Evolutionary conservation across 768 basidiomycete genomes (phyloP).

Genomic region (Leccinellum rugosiceps): DNA sequence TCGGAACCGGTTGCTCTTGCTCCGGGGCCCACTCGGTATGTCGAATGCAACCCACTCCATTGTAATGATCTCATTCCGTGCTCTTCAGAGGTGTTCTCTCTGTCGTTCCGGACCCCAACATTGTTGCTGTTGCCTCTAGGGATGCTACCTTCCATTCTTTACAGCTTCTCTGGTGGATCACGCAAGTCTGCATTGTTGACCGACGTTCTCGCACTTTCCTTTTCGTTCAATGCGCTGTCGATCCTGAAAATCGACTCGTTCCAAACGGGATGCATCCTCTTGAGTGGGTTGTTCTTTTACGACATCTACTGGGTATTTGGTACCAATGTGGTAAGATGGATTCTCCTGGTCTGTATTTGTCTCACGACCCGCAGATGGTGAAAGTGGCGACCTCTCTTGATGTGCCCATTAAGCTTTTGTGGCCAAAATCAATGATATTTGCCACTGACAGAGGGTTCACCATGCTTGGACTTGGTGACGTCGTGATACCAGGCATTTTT

Average conservation of each 20-base stretch:
- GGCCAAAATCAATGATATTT: slow-evolving; percentile 65
- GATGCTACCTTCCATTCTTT: slow-evolving; percentile 61
- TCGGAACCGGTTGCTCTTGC: slow-evolving; percentile 40
- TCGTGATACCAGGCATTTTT: slow-evolving; percentile 67
- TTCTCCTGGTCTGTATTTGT: not conserved
- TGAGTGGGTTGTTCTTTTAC: slow-evolving; percentile 86
- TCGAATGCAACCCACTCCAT: slow-evolving; percentile 7
- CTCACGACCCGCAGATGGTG: slow-evolving; percentile 64
- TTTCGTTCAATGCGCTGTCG: slow-evolving; percentile 76
- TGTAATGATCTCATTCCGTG: slow-evolving; percentile 4
- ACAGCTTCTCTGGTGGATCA: slow-evolving; percentile 42
- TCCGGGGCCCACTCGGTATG: slow-evolving; percentile 46
- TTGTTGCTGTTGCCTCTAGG: slow-evolving; percentile 56
- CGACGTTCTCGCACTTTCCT: slow-evolving; percentile 73
- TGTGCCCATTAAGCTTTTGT: slow-evolving; percentile 90
- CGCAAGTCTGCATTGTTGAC: slow-evolving; percentile 70
- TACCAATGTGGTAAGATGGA: slow-evolving; percentile 68
- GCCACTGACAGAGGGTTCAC: slow-evolving; percentile 60
- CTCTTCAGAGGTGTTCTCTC: slow-evolving; percentile 31
- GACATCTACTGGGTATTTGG: slow-evolving; percentile 97
- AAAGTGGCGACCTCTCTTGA: slow-evolving; percentile 88
- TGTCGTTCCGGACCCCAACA: slow-evolving; percentile 59
- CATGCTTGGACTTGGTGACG: slow-evolving; percentile 91
- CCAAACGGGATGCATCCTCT: slow-evolving; percentile 76
- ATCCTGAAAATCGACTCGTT: slow-evolving; percentile 88